Conservation (phyloP, 1,139 yeast species). For the Pichiaceae sp. region DNA sequence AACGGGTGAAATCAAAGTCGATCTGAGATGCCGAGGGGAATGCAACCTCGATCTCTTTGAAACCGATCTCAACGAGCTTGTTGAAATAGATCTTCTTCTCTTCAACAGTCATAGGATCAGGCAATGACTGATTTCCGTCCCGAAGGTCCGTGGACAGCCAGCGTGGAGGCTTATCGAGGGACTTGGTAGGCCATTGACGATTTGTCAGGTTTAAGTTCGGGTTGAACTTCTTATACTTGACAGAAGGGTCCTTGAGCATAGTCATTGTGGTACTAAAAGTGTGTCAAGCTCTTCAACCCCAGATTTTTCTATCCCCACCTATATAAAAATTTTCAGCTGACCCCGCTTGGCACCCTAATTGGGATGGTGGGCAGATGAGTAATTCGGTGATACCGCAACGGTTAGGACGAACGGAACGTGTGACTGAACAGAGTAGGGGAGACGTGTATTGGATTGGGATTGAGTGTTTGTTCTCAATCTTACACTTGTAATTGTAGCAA, state of each 20-base stretch:
- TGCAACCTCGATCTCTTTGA: constrained; percentile 94
- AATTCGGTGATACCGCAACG: neutral
- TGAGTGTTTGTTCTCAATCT: too few relatives aligned
- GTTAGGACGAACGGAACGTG: too few relatives aligned
- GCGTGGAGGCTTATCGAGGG: constrained; percentile 77
- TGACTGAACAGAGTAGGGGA: too few relatives aligned
- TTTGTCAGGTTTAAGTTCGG: constrained; percentile 54
- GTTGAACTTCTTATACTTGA: constrained; percentile 65
- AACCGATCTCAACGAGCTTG: constrained; percentile 81
- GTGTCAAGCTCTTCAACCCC: neutral
- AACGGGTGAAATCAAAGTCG: constrained; percentile 92
- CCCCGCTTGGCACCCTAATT: neutral
- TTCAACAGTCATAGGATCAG: constrained; percentile 90
- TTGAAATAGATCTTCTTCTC: constrained; percentile 87
- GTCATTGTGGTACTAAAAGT: constrained; percentile 11
- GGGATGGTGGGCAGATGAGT: neutral
- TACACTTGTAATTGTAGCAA: too few relatives aligned
- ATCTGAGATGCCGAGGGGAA: constrained; percentile 95
- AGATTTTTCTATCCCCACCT: neutral
- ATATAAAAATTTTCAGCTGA: neutral
- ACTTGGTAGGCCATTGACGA: constrained; percentile 81
- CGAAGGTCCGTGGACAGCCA: constrained; percentile 95
- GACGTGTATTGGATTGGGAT: too few relatives aligned
- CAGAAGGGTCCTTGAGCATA: constrained; percentile 68
- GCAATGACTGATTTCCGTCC: constrained; percentile 95